Percentiles rank a stretch among this genome's conserved stretches.
Evolutionary conservation across 2,329 filamentous ascomycete species (phyloP).

Genomic region (Fusarium sp.): DNA sequence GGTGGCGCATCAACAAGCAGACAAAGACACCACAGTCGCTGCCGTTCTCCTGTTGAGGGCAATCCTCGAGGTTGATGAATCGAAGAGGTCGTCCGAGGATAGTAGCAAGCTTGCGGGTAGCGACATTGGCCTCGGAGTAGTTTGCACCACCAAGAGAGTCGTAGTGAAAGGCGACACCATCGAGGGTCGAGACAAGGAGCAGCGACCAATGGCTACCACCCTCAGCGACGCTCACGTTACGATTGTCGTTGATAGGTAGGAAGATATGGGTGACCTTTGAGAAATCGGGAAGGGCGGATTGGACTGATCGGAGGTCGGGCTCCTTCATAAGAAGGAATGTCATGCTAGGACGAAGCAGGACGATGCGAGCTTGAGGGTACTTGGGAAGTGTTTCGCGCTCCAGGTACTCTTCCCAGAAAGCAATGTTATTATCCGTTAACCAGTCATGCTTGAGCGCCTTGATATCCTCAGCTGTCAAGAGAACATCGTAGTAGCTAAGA

Average conservation of each 20-base stretch:
- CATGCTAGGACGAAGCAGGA: slow-evolving; percentile 93
- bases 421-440: slow-evolving; percentile 97
- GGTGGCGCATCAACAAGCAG: slow-evolving; percentile 91
- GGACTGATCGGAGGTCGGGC: slow-evolving; percentile 65
- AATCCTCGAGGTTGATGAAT: slow-evolving; percentile 86
- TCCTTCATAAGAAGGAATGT: slow-evolving; percentile 89
- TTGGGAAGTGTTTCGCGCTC: slow-evolving; percentile 87
- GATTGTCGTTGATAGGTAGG: slow-evolving; percentile 92
- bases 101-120: slow-evolving; percentile 74
- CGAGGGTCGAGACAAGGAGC: slow-evolving; percentile 87
- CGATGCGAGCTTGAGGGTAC: slow-evolving; percentile 86
- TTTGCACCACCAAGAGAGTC: slow-evolving; percentile 86
- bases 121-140: slow-evolving; percentile 75
- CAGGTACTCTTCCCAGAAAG: slow-evolving; percentile 98
- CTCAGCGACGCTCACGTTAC: slow-evolving; percentile 80
- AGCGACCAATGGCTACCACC: slow-evolving; percentile 96
- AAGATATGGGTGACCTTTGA: slow-evolving; percentile 88
- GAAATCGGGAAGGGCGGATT: slow-evolving; percentile 84
- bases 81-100: slow-evolving; percentile 75
- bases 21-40: slow-evolving; percentile 97
- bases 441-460: slow-evolving; percentile 91
- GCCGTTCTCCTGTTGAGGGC: slow-evolving; percentile 90
- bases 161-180: slow-evolving; percentile 96
- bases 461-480: slow-evolving; percentile 85
- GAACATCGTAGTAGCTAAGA: slow-evolving; percentile 57